A percentile compares a stretch with the other conserved stretches of the same genome.
These are phyloP conservation scores for Papiliotrema nemorosa DNA, from an alignment of 1,284 basidiomycete species.

Conservation along the genomic window DNA sequence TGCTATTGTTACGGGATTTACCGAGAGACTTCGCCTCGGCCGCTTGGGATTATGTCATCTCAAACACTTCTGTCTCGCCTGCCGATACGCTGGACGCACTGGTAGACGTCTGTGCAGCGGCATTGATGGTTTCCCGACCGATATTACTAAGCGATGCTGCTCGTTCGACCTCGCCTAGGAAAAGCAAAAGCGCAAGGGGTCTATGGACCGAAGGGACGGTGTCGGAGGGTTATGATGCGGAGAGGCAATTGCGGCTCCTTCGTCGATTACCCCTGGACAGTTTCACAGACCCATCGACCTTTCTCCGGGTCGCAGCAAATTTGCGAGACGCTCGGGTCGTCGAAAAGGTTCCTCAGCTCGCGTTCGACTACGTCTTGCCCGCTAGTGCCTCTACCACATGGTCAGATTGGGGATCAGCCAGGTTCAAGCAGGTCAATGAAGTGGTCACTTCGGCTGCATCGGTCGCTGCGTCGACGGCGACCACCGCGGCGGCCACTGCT, in stretches of 20 bases:
- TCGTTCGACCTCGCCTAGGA: neutral
- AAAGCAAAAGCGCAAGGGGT: neutral
- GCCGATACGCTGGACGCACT: slow-evolving; percentile 32
- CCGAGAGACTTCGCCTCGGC: slow-evolving; percentile 9
- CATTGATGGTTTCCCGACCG: slow-evolving; percentile 13
- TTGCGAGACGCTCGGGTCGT: neutral
- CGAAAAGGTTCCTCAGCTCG: no score
- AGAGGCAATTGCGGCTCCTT: neutral
- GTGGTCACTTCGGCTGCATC: no score
- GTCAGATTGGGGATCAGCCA: neutral
- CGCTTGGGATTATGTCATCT: slow-evolving; percentile 44
- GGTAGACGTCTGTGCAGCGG: slow-evolving; percentile 35
- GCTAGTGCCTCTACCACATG: neutral
- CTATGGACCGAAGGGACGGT: neutral
- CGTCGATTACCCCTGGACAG: neutral
- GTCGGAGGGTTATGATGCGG: neutral
- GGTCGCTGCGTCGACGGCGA: no score
- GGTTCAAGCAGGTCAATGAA: no score
- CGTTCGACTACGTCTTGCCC: no score
- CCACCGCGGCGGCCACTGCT: no score
- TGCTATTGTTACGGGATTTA: slow-evolving; percentile 25
- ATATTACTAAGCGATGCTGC: neutral
- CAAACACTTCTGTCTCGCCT: slow-evolving; percentile 26
- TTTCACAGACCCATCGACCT: neutral
- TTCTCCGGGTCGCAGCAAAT: neutral